Evolutionary conservation across 2,329 filamentous ascomycete species (phyloP).

Genomic region (Pseudonectria buxi): DNA sequence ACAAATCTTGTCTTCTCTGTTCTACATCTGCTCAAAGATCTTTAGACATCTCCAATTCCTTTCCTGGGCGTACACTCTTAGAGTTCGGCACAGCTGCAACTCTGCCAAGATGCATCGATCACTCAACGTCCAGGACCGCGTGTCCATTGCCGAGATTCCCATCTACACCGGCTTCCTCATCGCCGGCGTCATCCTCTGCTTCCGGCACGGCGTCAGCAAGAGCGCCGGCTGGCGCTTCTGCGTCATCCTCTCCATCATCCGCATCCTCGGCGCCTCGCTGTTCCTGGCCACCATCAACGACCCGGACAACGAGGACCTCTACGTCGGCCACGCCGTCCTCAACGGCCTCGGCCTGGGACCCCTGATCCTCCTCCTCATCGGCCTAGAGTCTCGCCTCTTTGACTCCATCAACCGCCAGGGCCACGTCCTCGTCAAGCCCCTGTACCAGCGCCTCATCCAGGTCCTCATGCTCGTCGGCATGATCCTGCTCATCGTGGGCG

Average conservation of each 20-base stretch:
- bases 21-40: no score
- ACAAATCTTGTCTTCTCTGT: no score
- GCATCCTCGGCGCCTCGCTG: constrained; percentile 50
- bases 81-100: no score
- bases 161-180: constrained; percentile 24
- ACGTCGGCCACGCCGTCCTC: constrained; percentile 26
- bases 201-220: constrained; percentile 43
- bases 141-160: constrained; percentile 26
- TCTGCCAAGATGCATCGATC: constrained; percentile 13
- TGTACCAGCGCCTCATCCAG: constrained; percentile 30
- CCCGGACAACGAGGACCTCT: constrained; percentile 36
- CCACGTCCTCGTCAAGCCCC: constrained; percentile 20
- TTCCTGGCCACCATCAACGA: constrained; percentile 38
- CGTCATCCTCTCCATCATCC: constrained; percentile 49
- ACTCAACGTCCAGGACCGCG: constrained; percentile 24
- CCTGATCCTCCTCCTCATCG: constrained; percentile 39
- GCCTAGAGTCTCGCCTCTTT: constrained; percentile 30
- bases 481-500: constrained; percentile 28
- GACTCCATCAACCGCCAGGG: constrained; percentile 40
- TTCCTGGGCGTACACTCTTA: no score
- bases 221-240: constrained; percentile 56
- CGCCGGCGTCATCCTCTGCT: constrained; percentile 36
- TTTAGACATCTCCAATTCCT: no score
- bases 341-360: constrained; percentile 31
- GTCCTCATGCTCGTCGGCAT: constrained; percentile 36